Evolutionary conservation across 169 alveolate species (phyloP).

Genomic region (Perkinsus chesapeaki): DNA sequence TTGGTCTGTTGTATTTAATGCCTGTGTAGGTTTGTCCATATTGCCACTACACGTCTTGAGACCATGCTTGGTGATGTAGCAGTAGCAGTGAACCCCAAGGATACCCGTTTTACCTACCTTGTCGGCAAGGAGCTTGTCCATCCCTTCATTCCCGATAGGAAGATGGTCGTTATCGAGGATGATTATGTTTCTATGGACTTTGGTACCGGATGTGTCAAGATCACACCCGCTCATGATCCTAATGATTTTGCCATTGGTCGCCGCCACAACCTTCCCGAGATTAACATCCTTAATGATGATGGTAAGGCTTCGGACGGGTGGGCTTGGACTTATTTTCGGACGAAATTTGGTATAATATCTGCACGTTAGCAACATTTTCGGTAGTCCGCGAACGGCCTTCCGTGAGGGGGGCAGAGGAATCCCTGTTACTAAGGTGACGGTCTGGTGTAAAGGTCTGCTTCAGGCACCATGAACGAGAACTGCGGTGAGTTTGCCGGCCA

Average conservation of each 20-base stretch:
- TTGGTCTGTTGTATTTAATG: not conserved
- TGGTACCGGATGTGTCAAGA: slow-evolving; percentile 98
- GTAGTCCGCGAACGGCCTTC: too few species aligned
- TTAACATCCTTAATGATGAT: slow-evolving; percentile 88
- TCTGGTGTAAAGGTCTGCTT: too few species aligned
- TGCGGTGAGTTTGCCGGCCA: slow-evolving; percentile 91
- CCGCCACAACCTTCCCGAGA: slow-evolving; percentile 77
- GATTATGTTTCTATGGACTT: slow-evolving; percentile 90
- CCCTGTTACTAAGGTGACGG: too few species aligned
- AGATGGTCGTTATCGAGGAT: slow-evolving; percentile 89
- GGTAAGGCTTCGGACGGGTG: too few species aligned
- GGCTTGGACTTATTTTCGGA: too few species aligned
- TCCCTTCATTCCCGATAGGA: slow-evolving; percentile 92
- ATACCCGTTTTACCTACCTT: slow-evolving; percentile 56
- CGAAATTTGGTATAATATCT: too few species aligned
- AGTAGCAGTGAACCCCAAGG: slow-evolving; percentile 99
- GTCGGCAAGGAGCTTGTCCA: slow-evolving; percentile 92
- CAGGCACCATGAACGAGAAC: slow-evolving; percentile 66
- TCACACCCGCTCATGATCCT: slow-evolving; percentile 99
- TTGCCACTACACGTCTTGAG: slow-evolving; percentile 94
- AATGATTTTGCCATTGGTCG: slow-evolving; percentile 95
- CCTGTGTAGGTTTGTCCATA: slow-evolving; percentile 60
- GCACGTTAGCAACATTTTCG: too few species aligned
- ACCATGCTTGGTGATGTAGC: slow-evolving; percentile 99
- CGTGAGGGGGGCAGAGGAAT: too few species aligned